Percentiles rank a stretch among this genome's conserved stretches.
Conservation (phyloP, 768 basidiomycete genomes). For the Russula dissimulans region DNA sequence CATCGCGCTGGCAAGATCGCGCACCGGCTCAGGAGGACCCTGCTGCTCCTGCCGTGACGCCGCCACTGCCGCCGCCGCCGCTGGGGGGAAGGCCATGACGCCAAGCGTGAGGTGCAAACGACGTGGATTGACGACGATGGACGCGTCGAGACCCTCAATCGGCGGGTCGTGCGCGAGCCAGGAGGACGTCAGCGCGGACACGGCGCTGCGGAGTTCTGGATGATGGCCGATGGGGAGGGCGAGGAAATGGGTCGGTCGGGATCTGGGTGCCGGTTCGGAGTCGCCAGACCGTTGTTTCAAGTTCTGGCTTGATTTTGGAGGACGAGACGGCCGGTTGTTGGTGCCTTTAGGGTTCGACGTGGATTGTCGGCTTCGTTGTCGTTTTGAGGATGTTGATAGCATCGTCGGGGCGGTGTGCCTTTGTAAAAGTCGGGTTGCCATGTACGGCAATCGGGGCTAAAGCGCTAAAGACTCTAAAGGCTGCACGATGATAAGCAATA, state of each 20-base stretch:
- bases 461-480: too few relatives aligned
- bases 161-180: constrained; percentile 26
- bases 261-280: not conserved
- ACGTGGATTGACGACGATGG: constrained; percentile 46
- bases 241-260: constrained; percentile 13
- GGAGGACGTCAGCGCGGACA: constrained; percentile 24
- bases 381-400: too few relatives aligned
- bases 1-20: constrained; percentile 23
- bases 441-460: too few relatives aligned
- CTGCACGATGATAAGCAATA: too few relatives aligned
- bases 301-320: not conserved
- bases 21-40: too few relatives aligned
- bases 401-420: too few relatives aligned
- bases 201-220: constrained; percentile 22
- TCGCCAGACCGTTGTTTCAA: not conserved
- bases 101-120: constrained; percentile 70
- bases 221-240: constrained; percentile 25
- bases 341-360: not conserved
- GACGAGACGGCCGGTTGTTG: not conserved
- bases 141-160: constrained; percentile 46
- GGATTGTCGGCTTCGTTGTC: too few relatives aligned
- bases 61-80: not conserved
- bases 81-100: constrained; percentile 47
- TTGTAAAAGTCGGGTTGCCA: too few relatives aligned
- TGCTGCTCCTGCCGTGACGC: constrained; percentile 8